Evolutionary conservation across 768 basidiomycete genomes (phyloP).

Genomic region (Agrocybe praecox): DNA sequence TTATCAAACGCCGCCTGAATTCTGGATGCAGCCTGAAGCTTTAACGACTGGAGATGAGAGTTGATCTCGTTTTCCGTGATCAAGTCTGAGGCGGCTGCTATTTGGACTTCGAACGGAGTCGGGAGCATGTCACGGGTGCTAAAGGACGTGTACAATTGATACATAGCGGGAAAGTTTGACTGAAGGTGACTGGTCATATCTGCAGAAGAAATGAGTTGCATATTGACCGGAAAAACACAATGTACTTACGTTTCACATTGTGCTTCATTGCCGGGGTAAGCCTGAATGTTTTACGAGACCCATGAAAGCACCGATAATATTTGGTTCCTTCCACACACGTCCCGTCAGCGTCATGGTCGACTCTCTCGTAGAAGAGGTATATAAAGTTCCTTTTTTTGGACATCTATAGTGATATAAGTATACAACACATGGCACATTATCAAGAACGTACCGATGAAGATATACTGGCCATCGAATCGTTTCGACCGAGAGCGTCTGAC

Average conservation of each 20-base stretch:
- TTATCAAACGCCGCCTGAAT: background rate
- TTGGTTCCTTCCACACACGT: background rate
- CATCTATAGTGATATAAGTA: background rate
- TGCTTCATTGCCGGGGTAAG: conserved; percentile 19
- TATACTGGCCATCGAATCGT: background rate
- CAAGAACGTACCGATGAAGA: no score
- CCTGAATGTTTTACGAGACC: conserved; percentile 14
- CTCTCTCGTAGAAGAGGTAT: background rate
- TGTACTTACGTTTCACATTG: background rate
- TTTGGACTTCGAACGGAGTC: conserved; percentile 5
- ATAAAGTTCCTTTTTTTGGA: background rate
- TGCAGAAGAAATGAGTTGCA: background rate
- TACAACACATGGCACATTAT: background rate
- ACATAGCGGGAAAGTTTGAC: background rate
- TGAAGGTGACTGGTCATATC: background rate
- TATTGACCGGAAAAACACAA: background rate
- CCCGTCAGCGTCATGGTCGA: background rate
- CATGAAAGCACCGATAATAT: conserved; percentile 23
- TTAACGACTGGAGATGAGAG: background rate
- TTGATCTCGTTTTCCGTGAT: background rate
- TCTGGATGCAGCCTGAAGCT: background rate
- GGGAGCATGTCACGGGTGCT: conserved; percentile 2
- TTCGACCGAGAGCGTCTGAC: background rate
- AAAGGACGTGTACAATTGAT: conserved; percentile 3
- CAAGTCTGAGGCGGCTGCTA: background rate